Percentiles rank a stretch among this genome's conserved stretches.
Evolutionary conservation across 495 filamentous ascomycete genomes (phyloP).

Genomic region (Xylaria cubensis): DNA sequence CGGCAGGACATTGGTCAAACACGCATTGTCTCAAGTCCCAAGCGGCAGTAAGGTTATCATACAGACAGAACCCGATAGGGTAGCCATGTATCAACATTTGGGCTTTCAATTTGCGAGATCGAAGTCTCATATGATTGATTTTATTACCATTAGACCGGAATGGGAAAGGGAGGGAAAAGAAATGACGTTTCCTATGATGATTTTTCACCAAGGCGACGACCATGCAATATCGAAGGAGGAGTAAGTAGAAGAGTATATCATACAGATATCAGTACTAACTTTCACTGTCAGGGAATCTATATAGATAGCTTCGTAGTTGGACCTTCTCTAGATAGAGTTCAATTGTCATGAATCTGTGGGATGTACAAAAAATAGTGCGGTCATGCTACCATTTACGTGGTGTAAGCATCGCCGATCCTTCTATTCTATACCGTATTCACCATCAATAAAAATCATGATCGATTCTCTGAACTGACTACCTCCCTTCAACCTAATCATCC

Average conservation of each 20-base stretch:
- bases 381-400: background rate
- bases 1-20: constrained; percentile 7
- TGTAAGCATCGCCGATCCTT: background rate
- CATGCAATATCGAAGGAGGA: background rate
- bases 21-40: constrained; percentile 13
- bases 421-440: background rate
- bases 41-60: background rate
- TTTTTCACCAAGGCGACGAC: constrained; percentile 1
- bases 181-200: background rate
- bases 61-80: background rate
- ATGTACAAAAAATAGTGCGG: background rate
- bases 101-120: constrained; percentile 4
- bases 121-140: background rate
- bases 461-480: background rate
- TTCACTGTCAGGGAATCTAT: background rate
- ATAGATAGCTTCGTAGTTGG: background rate
- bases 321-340: background rate
- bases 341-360: background rate
- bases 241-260: background rate
- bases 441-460: background rate
- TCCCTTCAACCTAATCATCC: background rate
- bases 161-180: background rate
- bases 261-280: background rate
- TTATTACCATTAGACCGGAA: background rate
- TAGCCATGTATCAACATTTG: constrained; percentile 5